Evolutionary conservation across 2,329 filamentous ascomycete genomes (phyloP).

Genomic region (Rosellinia necatrix): DNA sequence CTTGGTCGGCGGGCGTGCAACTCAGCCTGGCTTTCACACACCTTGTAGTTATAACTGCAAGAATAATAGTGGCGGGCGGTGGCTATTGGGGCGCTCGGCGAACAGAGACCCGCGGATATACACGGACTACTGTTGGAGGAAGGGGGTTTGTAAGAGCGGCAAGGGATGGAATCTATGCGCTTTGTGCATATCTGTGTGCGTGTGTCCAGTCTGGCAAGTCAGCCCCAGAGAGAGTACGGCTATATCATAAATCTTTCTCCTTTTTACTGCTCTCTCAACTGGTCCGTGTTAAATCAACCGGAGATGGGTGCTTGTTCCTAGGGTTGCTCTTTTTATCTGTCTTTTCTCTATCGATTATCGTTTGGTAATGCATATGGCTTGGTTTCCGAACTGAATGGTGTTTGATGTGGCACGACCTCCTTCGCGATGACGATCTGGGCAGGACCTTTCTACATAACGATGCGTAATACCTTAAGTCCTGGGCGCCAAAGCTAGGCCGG

Average conservation of each 20-base stretch:
- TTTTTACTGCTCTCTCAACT: slow-evolving; percentile 50
- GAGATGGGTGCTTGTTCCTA: slow-evolving; percentile 40
- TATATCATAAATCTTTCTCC: slow-evolving; percentile 55
- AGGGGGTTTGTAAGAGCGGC: slow-evolving; percentile 27
- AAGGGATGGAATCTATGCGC: slow-evolving; percentile 31
- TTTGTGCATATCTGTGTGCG: slow-evolving; percentile 41
- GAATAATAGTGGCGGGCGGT: slow-evolving; percentile 38
- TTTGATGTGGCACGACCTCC: not conserved
- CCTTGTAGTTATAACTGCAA: slow-evolving; percentile 37
- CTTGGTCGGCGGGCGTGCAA: slow-evolving; percentile 38
- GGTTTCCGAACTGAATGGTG: slow-evolving; percentile 23
- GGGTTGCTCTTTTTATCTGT: slow-evolving; percentile 40
- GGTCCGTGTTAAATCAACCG: slow-evolving; percentile 39
- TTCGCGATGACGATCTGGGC: not conserved
- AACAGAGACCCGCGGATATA: slow-evolving; percentile 32
- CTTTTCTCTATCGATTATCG: slow-evolving; percentile 39
- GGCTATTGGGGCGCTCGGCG: slow-evolving; percentile 35
- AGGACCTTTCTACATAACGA: too few relatives aligned
- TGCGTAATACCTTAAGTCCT: too few relatives aligned
- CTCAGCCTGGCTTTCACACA: slow-evolving; percentile 37
- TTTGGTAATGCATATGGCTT: slow-evolving; percentile 40
- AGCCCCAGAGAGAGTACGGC: slow-evolving; percentile 45
- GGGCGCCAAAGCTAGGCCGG: too few relatives aligned
- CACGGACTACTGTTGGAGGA: slow-evolving; percentile 36
- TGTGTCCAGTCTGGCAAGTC: slow-evolving; percentile 45